Percentiles rank a stretch among this genome's conserved stretches.
Evolutionary conservation across 2,329 filamentous ascomycete species (phyloP).

Genomic region (Stromatinia cepivora): DNA sequence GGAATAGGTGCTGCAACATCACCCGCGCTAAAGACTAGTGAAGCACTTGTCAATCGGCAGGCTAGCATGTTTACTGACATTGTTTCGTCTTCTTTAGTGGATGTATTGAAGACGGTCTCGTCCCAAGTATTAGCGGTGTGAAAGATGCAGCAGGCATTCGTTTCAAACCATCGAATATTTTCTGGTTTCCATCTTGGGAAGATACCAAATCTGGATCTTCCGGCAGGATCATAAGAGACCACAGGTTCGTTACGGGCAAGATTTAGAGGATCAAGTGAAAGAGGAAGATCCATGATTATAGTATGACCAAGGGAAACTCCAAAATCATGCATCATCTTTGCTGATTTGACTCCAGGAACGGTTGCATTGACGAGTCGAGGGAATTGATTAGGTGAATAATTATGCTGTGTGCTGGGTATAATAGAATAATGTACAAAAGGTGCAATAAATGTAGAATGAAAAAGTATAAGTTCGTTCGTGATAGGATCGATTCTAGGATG

Average conservation of each 20-base stretch:
- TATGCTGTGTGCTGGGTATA: slow-evolving; percentile 45
- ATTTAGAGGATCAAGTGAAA: slow-evolving; percentile 64
- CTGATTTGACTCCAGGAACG: slow-evolving; percentile 60
- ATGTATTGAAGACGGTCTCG: slow-evolving; percentile 39
- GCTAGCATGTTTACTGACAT: slow-evolving; percentile 61
- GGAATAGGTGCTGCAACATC: slow-evolving; percentile 58
- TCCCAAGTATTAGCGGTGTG: slow-evolving; percentile 75
- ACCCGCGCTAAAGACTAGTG: slow-evolving; percentile 63
- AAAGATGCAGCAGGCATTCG: slow-evolving; percentile 67
- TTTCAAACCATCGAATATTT: slow-evolving; percentile 65
- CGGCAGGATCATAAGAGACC: slow-evolving; percentile 59
- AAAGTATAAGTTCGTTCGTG: slow-evolving; percentile 66
- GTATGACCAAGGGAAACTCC: slow-evolving; percentile 64
- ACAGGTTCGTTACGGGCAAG: slow-evolving; percentile 56
- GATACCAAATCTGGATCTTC: slow-evolving; percentile 63
- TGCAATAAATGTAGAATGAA: slow-evolving; percentile 64
- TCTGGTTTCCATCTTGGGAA: slow-evolving; percentile 63
- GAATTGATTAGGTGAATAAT: slow-evolving; percentile 36
- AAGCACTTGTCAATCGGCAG: slow-evolving; percentile 66
- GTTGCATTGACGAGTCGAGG: slow-evolving; percentile 50
- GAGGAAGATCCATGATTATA: slow-evolving; percentile 67
- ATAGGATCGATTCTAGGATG: slow-evolving; percentile 66
- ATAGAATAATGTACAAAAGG: slow-evolving; percentile 70
- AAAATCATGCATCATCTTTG: slow-evolving; percentile 78
- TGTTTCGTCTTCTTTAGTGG: slow-evolving; percentile 37